Conservation (phyloP, 768 basidiomycete species). For the Phlebiopsis flavidoalba region DNA sequence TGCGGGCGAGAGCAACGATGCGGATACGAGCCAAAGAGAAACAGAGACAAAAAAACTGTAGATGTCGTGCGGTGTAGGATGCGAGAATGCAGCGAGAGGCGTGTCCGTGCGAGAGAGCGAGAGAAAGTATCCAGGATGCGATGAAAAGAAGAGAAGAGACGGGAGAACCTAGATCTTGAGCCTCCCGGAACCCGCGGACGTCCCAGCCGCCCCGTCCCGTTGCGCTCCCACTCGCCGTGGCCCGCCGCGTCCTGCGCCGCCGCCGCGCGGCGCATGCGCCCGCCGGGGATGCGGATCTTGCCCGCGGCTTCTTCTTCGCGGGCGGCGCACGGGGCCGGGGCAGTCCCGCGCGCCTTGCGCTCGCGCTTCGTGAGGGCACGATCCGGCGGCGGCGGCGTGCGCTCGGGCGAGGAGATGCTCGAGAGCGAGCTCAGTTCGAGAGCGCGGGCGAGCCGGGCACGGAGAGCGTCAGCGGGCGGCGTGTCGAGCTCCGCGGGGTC, state of each 20-base stretch:
- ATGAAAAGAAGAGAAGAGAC: background rate
- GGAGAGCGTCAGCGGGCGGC: conserved; percentile 18
- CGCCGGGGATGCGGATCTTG: conserved; percentile 60
- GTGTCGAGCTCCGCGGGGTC: conserved; percentile 25
- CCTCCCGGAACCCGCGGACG: conserved; percentile 73
- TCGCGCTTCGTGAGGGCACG: conserved; percentile 59
- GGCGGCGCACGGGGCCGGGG: conserved; percentile 22
- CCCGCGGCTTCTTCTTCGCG: conserved; percentile 36
- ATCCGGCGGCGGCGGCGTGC: conserved; percentile 26
- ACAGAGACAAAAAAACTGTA: background rate
- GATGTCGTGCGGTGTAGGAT: background rate
- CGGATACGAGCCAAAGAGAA: background rate
- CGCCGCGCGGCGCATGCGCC: conserved; percentile 33
- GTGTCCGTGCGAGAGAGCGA: background rate
- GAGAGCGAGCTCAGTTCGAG: conserved; percentile 37
- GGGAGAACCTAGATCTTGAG: conserved; percentile 50
- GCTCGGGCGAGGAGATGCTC: conserved; percentile 28
- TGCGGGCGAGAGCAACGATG: background rate
- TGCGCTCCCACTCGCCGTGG: conserved; percentile 54
- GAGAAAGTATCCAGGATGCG: background rate
- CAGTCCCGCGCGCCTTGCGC: conserved; percentile 39
- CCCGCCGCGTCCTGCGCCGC: conserved; percentile 22
- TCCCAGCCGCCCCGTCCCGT: conserved; percentile 70
- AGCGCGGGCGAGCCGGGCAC: conserved; percentile 18
- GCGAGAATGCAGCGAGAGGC: background rate